Conservation (phyloP, 805 yeast species). For the Yamadazyma kitorensis region DNA sequence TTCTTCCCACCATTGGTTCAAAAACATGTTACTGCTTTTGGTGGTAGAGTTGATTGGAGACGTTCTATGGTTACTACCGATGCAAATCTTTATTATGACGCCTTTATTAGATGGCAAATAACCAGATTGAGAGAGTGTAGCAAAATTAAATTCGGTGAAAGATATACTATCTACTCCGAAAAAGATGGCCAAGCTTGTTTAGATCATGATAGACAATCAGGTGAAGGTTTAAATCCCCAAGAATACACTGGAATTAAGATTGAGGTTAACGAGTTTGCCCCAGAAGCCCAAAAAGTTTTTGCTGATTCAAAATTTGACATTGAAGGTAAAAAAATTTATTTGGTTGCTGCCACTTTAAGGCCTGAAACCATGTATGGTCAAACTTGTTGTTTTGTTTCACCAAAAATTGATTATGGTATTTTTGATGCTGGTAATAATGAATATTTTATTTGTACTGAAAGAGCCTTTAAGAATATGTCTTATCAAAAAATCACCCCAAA, state of each 20-base stretch:
- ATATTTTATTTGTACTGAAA: slow-evolving; percentile 82
- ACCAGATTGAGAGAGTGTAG: slow-evolving; percentile 79
- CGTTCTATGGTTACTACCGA: slow-evolving; percentile 94
- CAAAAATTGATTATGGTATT: slow-evolving; percentile 88
- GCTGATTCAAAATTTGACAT: slow-evolving; percentile 46
- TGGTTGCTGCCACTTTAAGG: slow-evolving; percentile 96
- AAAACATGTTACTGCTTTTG: slow-evolving; percentile 73
- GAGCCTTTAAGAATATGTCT: slow-evolving; percentile 97
- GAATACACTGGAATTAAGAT: slow-evolving; percentile 95
- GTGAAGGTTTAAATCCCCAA: slow-evolving; percentile 96
- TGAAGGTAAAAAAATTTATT: slow-evolving; percentile 61
- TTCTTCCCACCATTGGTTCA: slow-evolving; percentile 90
- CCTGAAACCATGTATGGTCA: slow-evolving; percentile 99
- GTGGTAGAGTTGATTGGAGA: slow-evolving; percentile 98
- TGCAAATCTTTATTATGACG: slow-evolving; percentile 90
- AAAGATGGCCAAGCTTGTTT: slow-evolving; percentile 99
- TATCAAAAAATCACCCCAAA: slow-evolving; percentile 89
- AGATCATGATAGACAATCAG: slow-evolving; percentile 97
- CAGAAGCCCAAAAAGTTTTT: slow-evolving; percentile 51
- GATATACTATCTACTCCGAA: slow-evolving; percentile 95
- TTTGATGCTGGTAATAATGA: slow-evolving; percentile 79
- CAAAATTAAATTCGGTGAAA: slow-evolving; percentile 95
- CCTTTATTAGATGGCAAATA: slow-evolving; percentile 96
- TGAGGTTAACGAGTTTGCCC: slow-evolving; percentile 57
- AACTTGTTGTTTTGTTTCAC: slow-evolving; percentile 96